Evolutionary conservation across 2,329 filamentous ascomycete genomes (phyloP), one percentile per base, ranked within the genome.

Genomic region (Colletotrichum noveboracense): DNA sequence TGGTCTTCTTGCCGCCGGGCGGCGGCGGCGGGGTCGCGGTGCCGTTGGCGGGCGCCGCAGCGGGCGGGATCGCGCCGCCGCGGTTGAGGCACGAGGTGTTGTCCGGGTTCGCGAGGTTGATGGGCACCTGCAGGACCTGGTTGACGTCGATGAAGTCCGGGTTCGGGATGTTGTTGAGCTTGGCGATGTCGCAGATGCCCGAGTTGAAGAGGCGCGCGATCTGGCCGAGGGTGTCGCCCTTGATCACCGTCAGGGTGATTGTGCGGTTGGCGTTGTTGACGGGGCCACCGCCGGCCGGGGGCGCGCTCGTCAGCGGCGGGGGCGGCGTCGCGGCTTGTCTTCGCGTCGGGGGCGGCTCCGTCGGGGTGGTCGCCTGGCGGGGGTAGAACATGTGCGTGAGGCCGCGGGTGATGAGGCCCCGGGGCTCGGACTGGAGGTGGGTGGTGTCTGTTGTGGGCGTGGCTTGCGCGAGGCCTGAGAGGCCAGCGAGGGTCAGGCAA

Each of bases 121-220:
- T 36, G 28, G 70, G 56, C 7, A 75, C 26, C 26, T 56, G 30
- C 6, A 75, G 70, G 18, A 48, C 21, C 73, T 68, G 56, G 13
- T 48, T 58, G 56, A 65, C 21, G 3, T 30, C 26, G 64, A 75
- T 75, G 12, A 73, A 52, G 32, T 75, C 64, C 16, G 73, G 73
- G 70, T 75, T 48, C 18, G 69, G 21, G 16, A 75, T 34, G 9
- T 67, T 73, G 64, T 73, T 75, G 56, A 65, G 56, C 43, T 67
- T 64, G 26, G 73, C 73, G 69, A 75, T 75, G 32, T 75, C 32
- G 73, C 73, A 75, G 21, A 75, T 75, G 61, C 73, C 73, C 56
- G 73, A 75, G 73, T 75, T 75, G 14, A 75, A 9, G 9, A 73
- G 70, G 4, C 18, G 64, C 43, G 73, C 64, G 56, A 73, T 24